Conservation (phyloP, 2,329 filamentous ascomycete species). For the Ascochyta lentis region DNA sequence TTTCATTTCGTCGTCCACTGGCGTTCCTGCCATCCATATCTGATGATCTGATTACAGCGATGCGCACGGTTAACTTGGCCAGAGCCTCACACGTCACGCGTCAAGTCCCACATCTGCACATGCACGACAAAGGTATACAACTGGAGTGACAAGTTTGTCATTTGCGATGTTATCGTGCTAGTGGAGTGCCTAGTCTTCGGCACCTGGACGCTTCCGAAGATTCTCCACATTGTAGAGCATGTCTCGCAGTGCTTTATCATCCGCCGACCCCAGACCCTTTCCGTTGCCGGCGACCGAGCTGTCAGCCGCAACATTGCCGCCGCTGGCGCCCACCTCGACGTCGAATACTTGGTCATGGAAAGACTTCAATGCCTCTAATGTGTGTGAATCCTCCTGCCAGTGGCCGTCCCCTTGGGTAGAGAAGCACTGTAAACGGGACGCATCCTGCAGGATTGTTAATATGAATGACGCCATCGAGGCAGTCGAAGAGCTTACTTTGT, state of each 20-base stretch:
- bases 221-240: slow-evolving; percentile 58
- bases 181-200: slow-evolving; percentile 39
- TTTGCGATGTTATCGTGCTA: slow-evolving; percentile 7
- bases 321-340: slow-evolving; percentile 12
- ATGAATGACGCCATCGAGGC: slow-evolving; percentile 1
- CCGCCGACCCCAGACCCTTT: slow-evolving; percentile 23
- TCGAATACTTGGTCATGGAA: slow-evolving; percentile 21
- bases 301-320: slow-evolving; percentile 16
- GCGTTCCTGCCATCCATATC: not conserved
- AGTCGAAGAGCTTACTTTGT: slow-evolving; percentile 33
- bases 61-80: slow-evolving; percentile 19
- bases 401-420: slow-evolving; percentile 24
- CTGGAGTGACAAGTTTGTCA: slow-evolving; percentile 9
- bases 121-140: slow-evolving; percentile 1
- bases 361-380: slow-evolving; percentile 25
- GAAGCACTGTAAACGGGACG: slow-evolving; percentile 37
- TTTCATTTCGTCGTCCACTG: not conserved
- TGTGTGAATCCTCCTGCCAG: slow-evolving; percentile 31
- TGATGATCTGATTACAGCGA: slow-evolving; percentile 26
- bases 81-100: slow-evolving; percentile 27
- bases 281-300: slow-evolving; percentile 25
- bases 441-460: slow-evolving; percentile 25
- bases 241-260: slow-evolving; percentile 51
- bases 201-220: slow-evolving; percentile 56
- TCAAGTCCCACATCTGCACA: slow-evolving; percentile 15